Evolutionary conservation across 495 filamentous ascomycete genomes (phyloP).

Genomic region (Xylaria bambusicola): DNA sequence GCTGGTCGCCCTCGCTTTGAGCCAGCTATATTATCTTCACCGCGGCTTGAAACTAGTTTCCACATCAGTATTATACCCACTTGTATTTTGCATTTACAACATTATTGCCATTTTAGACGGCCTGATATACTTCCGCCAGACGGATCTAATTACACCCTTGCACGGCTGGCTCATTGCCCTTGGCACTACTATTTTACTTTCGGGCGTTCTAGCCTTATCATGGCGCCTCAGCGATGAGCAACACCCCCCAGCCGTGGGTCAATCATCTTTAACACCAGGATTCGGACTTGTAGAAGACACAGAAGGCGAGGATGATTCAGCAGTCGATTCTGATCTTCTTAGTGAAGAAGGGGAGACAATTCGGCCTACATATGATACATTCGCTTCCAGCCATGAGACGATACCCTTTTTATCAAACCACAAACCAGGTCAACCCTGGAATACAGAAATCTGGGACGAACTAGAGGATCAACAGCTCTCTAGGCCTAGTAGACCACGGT

Average conservation of each 20-base stretch:
- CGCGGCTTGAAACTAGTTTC: slow-evolving; percentile 90
- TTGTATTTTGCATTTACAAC: slow-evolving; percentile 99
- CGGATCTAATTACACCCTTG: slow-evolving; percentile 69
- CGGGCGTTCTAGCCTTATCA: slow-evolving; percentile 86
- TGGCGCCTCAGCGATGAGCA: slow-evolving; percentile 85
- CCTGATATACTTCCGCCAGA: slow-evolving; percentile 93
- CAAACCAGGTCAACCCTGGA: slow-evolving; percentile 44
- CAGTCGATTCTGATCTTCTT: slow-evolving; percentile 45
- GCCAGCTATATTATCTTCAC: slow-evolving; percentile 94
- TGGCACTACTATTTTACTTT: slow-evolving; percentile 81
- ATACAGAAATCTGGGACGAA: slow-evolving; percentile 68
- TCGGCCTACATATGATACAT: slow-evolving; percentile 48
- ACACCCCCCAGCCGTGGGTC: slow-evolving; percentile 57
- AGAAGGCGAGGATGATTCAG: slow-evolving; percentile 57
- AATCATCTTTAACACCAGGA: slow-evolving; percentile 66
- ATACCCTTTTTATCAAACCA: slow-evolving; percentile 33
- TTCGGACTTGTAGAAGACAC: slow-evolving; percentile 68
- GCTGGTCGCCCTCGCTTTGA: slow-evolving; percentile 79
- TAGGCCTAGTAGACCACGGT: slow-evolving; percentile 38
- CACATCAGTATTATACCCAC: slow-evolving; percentile 93
- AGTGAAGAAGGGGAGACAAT: slow-evolving; percentile 37
- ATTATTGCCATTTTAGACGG: slow-evolving; percentile 98
- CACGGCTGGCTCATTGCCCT: slow-evolving; percentile 83
- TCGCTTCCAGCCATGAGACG: slow-evolving; percentile 40
- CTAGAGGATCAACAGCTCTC: slow-evolving; percentile 58